Evolutionary conservation across 164 flowering plant species (phyloP).

Genomic region (Tetracentron sinense): DNA sequence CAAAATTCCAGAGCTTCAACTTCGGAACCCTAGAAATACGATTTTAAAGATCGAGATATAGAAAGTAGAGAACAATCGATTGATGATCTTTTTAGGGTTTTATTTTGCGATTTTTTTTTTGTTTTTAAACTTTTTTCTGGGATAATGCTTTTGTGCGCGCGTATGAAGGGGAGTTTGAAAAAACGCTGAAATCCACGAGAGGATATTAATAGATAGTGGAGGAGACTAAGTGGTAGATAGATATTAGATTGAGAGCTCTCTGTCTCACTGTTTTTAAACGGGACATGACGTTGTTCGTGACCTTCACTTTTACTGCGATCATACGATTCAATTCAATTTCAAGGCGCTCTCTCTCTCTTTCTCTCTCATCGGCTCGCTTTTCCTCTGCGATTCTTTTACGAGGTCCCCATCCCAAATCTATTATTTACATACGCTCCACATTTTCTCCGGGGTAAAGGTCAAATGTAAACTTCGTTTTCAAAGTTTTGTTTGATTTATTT

Average conservation of each 20-base stretch:
- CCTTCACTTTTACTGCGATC: slow-evolving; percentile 17
- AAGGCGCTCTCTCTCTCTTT: background rate
- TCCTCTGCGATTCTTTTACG: too few species aligned
- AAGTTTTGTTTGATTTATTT: background rate
- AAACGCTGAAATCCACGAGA: slow-evolving; percentile 70
- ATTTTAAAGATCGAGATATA: background rate
- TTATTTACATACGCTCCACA: slow-evolving; percentile 6
- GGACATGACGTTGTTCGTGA: slow-evolving; percentile 37
- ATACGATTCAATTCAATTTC: background rate
- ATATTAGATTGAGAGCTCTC: too few species aligned
- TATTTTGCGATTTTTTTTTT: background rate
- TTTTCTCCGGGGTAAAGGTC: background rate
- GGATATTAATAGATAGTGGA: slow-evolving; percentile 23
- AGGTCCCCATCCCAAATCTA: background rate
- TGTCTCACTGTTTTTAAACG: slow-evolving; percentile 19
- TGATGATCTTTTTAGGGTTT: background rate
- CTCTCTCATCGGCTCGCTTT: background rate
- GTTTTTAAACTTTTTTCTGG: slow-evolving; percentile 5
- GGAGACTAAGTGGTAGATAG: background rate
- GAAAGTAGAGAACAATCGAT: background rate
- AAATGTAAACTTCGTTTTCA: background rate
- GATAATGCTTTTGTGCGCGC: slow-evolving; percentile 53
- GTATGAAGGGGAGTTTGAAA: slow-evolving; percentile 51
- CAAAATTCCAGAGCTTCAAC: background rate
- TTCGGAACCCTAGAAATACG: background rate